Base-by-base conservation (phyloP, 495 filamentous ascomycete species). In the Podospora tetraspora region DNA sequence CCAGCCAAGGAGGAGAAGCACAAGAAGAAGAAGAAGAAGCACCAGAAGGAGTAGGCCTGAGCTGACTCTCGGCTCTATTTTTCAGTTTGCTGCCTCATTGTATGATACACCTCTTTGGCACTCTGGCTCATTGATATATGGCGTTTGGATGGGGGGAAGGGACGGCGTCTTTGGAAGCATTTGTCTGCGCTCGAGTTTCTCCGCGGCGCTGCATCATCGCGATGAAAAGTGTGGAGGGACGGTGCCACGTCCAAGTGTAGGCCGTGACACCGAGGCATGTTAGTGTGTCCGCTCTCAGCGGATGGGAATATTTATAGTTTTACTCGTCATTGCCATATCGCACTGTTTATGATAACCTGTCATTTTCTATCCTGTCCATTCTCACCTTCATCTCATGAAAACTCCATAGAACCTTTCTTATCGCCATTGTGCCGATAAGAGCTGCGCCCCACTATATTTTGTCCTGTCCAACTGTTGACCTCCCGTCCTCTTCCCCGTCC, bases 1-100 rank as follows among this genome's bases (percentile, higher is more conserved):
- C 75, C 75, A 58, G 74, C 76, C 43, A 78, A 77, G 65, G 76
- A 75, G 61, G 79, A 75, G 65, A 77, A 81, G 76, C 71, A 64
- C 57, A 79, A 82, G 77, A 80, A 78, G 71, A 78, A 81, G 77
- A 81, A 82, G 75, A 84, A 83, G 76, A 81, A 81, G 75, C 76
- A 78, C 73, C 76, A 75, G 76, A 80, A 80, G 62, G 59, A 75
- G 43, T 52, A 52, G 58, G 69, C 72, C 72, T 75, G 66, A 73
- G 61, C 23, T 22, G 67, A 19, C 57, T 59, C 37, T 66, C 25
- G 43, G 59, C 22, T 70, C 22, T 69, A 52, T 69, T 64, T 73
- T 60, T 70, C 66, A 64, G 21, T 57, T 59, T 72, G 63, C 57
- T 70, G 66, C 59, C 62, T 71, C 65, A 73, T 66, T 77, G 77